These are phyloP conservation scores for Jamesozyma hellenica DNA, from an alignment of 805 yeast species.

Conservation along the genomic window DNA sequence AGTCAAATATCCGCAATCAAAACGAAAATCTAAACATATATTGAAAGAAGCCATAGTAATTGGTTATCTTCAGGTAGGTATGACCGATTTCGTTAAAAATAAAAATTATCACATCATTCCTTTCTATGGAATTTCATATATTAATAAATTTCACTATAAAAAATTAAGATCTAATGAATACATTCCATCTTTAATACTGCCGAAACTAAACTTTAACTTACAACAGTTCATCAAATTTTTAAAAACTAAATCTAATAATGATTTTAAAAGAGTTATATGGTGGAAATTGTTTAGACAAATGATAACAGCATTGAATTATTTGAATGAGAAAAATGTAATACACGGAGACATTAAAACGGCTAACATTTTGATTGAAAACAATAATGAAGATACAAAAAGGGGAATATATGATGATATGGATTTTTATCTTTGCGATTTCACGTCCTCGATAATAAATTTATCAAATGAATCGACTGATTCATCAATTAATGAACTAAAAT, in stretches of 20 bases:
- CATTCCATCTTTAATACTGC: slow-evolving; percentile 12
- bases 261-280: slow-evolving; percentile 7
- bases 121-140: slow-evolving; percentile 3
- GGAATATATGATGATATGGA: slow-evolving; percentile 1
- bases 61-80: slow-evolving; percentile 1
- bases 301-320: slow-evolving; percentile 5
- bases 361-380: slow-evolving; percentile 9
- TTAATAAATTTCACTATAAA: slow-evolving; percentile 3
- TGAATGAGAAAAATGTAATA: slow-evolving; percentile 7
- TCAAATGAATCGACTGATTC: too few species aligned
- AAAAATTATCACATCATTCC: slow-evolving; percentile 1
- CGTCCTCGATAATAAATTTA: slow-evolving; percentile 8
- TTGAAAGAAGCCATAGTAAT: slow-evolving; percentile 9
- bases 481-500: too few species aligned
- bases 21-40: slow-evolving; percentile 7
- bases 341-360: slow-evolving; percentile 19
- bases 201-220: slow-evolving; percentile 7
- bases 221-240: slow-evolving; percentile 7
- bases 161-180: slow-evolving; percentile 3
- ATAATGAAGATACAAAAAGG: background rate
- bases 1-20: slow-evolving; percentile 11
- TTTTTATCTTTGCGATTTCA: slow-evolving; percentile 14
- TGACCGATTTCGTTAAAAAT: background rate
- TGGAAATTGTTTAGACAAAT: slow-evolving; percentile 7
- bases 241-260: background rate